Evolutionary conservation across 331 rosid genomes (phyloP).

Genomic region (Rosa hybrid): DNA sequence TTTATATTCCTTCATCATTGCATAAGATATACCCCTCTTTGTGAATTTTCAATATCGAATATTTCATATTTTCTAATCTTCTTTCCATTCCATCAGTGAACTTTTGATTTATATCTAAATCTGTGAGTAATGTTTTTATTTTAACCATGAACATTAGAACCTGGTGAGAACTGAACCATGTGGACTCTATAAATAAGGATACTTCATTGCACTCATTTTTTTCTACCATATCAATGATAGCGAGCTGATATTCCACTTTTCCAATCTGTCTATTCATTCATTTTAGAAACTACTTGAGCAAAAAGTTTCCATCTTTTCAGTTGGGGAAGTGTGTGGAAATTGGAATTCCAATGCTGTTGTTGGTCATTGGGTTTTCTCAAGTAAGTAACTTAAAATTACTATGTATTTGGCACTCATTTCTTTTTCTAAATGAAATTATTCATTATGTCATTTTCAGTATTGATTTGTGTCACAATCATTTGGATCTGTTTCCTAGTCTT

Average conservation of each 20-base stretch:
- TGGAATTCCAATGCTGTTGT: conserved; percentile 83
- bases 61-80: too few species aligned
- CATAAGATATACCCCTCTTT: neutral
- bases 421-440: conserved; percentile 15
- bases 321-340: conserved; percentile 91
- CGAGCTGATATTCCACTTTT: conserved; percentile 14
- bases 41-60: neutral
- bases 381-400: conserved; percentile 49
- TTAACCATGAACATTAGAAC: neutral
- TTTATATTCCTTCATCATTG: neutral
- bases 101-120: neutral
- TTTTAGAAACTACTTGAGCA: conserved; percentile 5
- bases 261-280: neutral
- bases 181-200: conserved; percentile 1
- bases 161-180: conserved; percentile 1
- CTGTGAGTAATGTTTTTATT: neutral
- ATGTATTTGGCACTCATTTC: neutral
- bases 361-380: conserved; percentile 83
- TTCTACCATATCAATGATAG: conserved; percentile 10
- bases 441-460: conserved; percentile 45
- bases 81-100: neutral
- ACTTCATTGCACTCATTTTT: conserved; percentile 1
- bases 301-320: conserved; percentile 45
- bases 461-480: conserved; percentile 72
- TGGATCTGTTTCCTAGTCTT: conserved; percentile 88